phyloP scores from a whole-genome alignment of 306 rosid species.

The Vigna radiata region DNA sequence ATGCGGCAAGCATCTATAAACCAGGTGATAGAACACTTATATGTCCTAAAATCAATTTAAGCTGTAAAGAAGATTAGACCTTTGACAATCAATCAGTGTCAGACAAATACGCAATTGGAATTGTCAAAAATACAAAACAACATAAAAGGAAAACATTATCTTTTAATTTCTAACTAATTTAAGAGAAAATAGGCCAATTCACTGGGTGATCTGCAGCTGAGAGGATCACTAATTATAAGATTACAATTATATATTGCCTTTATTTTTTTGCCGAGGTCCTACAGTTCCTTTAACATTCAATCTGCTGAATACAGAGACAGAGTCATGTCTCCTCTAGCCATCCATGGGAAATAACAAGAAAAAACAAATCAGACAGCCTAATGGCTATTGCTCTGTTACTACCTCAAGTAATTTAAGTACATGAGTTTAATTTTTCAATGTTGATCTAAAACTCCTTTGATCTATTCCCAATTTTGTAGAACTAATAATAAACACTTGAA shows the following conservation, averaged over 20 bases:
- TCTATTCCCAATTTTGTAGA: slow-evolving; percentile 1
- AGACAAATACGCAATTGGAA: neutral
- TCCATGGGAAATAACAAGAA: neutral
- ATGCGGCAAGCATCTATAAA: slow-evolving; percentile 1
- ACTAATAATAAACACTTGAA: neutral
- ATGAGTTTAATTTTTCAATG: neutral
- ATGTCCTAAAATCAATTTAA: slow-evolving; percentile 13
- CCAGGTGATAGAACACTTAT: neutral
- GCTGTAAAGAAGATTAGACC: neutral
- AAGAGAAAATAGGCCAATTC: neutral
- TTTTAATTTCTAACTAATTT: slow-evolving; percentile 1
- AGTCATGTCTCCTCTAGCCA: slow-evolving; percentile 6
- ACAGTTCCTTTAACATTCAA: neutral
- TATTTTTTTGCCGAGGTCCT: neutral
- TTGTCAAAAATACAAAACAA: neutral
- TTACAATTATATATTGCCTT: slow-evolving; percentile 1
- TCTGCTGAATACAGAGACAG: neutral
- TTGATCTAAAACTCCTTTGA: slow-evolving; percentile 12
- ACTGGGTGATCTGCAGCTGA: neutral
- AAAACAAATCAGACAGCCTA: neutral
- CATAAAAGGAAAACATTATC: slow-evolving; percentile 8
- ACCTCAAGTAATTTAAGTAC: slow-evolving; percentile 17
- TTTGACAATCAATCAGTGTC: neutral
- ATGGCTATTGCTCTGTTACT: neutral
- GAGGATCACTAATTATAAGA: slow-evolving; percentile 6